Conservation (phyloP, 2,329 filamentous ascomycete species). For the Botrytis medusae region DNA sequence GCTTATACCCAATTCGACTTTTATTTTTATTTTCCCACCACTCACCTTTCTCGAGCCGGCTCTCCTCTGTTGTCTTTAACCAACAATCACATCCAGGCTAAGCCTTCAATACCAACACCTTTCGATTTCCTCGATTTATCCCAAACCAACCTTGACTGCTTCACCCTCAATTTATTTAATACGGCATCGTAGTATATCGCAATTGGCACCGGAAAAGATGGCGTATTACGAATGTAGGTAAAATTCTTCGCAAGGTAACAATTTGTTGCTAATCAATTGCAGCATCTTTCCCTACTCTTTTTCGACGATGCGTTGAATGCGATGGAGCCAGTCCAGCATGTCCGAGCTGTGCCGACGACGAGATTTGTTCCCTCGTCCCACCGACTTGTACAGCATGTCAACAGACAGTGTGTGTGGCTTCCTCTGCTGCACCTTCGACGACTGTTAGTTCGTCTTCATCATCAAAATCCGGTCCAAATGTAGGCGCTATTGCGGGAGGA, state of each 20-base stretch:
- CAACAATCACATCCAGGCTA: background rate
- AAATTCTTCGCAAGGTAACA: slow-evolving; percentile 17
- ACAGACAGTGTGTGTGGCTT: slow-evolving; percentile 53
- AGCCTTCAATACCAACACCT: slow-evolving; percentile 11
- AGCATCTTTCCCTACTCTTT: slow-evolving; percentile 43
- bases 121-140: too few species aligned
- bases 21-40: background rate
- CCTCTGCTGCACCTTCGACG: slow-evolving; percentile 32
- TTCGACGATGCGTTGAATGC: slow-evolving; percentile 56
- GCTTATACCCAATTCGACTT: slow-evolving; percentile 6
- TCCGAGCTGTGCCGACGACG: slow-evolving; percentile 54
- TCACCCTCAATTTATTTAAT: slow-evolving; percentile 9
- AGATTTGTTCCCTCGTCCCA: slow-evolving; percentile 60
- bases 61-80: slow-evolving; percentile 3
- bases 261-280: slow-evolving; percentile 26
- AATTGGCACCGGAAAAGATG: background rate
- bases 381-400: slow-evolving; percentile 61
- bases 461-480: slow-evolving; percentile 57
- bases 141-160: background rate
- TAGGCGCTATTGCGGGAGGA: slow-evolving; percentile 87
- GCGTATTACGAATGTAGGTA: slow-evolving; percentile 22
- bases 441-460: slow-evolving; percentile 35
- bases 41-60: slow-evolving; percentile 6
- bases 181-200: slow-evolving; percentile 22
- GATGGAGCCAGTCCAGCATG: slow-evolving; percentile 57